Base-by-base conservation (phyloP, 2,329 filamentous ascomycete genomes). In the Paramyrothecium sp. region DNA sequence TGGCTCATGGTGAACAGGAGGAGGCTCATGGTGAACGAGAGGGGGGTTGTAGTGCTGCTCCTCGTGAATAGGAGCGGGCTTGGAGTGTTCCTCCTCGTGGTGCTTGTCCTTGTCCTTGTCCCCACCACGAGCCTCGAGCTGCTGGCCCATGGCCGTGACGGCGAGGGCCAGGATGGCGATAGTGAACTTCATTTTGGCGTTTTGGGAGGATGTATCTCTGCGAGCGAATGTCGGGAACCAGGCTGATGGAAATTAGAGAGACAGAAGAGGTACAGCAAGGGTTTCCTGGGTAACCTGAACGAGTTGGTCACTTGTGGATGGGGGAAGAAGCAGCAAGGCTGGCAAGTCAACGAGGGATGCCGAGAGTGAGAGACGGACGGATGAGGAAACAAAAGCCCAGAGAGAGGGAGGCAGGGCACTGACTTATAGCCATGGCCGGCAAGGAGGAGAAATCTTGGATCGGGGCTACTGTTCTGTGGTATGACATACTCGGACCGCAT, bases 241-340 rank as follows among this genome's bases (percentile, higher is more conserved):
- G n/a, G n/a, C n/a, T n/a, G n/a, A n/a, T n/a, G n/a, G n/a, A n/a
- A n/a, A n/a, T n/a, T n/a, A n/a, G n/a, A n/a, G n/a, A n/a, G n/a
- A n/a, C n/a, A n/a, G n/a, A n/a, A n/a, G n/a, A n/a, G n/a, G n/a
- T n/a, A n/a, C 57, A 68, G 62, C 65, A 64, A 68, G 51, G 53
- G 66, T 57, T 59, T 61, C n/a, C n/a, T 56, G 64, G 67, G 66
- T 67, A 68, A 67, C 66, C 65, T 68, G 65, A 68, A 68, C 66
- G 66, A 68, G 59, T 63, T 61, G 63, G 66, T 61, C 61, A 68
- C 66, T 67, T 51, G 57, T 51, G 53, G 51, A 46, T 54, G 30
- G 41, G 60, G 60, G 53, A 55, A 49, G 41, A 54, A 49, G 54
- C 55, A 56, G 60, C 54, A 44, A 63, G 54, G 62, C 23, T 63